Evolutionary conservation across 768 basidiomycete genomes (phyloP), one percentile per base, ranked within the genome.

Genomic region (Agaricus blazei): DNA sequence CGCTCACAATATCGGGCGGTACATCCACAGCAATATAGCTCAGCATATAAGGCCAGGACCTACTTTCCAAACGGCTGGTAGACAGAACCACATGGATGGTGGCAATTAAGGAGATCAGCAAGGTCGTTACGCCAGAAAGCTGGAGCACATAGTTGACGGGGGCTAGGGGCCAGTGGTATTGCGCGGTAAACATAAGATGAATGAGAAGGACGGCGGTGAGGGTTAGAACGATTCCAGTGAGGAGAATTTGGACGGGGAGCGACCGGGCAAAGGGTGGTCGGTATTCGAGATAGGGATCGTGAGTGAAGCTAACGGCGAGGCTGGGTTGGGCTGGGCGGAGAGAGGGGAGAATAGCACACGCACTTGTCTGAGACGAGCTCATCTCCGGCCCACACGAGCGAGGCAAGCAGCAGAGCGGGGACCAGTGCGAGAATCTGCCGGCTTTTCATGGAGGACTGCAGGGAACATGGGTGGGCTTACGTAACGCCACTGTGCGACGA

Each of bases 141-240:
- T 98, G 97, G 34, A 98, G 83, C 51, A 85, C 76, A 70, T 91
- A 99, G 73, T 99, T 99, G 64, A 90, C 81, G 5, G 87, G 88
- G 0, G 94, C 93, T 40, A 99, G 85, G 0, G 93, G 92, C 81
- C 89, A 91, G 69, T 99, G 97, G 60, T 96, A 98, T 66, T 96
- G 93, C 0, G 88, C 89, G 4, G 97, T 98, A 73, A 99, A 97
- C 57, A 93, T 68, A 60, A 99, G 85, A 62, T 98, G 94, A 54
- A 97, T 84, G 62, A 97, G 77, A 42, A 99, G 85, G 19, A 96
- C 87, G 44, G 80, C 75, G 44, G 90, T 81, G 58, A 98, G 82
- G 9, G 96, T 90, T 59, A 96, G 73, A 4, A 92, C 83, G 59
- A 97, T 81, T 45, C 93, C 93, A 1, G 84, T 86, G 51, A 96